Base-by-base conservation (phyloP, 257 asterid species). In the Solanum tarapatanum region DNA sequence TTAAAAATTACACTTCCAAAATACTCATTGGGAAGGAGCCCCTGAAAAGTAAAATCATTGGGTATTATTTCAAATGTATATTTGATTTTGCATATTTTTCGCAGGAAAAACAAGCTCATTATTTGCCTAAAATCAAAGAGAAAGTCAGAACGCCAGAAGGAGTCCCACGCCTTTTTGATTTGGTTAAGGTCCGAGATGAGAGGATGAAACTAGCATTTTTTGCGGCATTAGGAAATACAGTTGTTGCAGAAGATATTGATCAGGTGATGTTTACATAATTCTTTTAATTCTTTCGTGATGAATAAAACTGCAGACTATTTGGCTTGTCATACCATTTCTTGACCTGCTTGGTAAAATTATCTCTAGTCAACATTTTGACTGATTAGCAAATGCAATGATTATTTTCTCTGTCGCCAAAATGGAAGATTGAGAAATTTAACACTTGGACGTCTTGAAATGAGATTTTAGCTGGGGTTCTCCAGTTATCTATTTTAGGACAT, bases 121-220 rank as follows among this genome's bases (percentile, higher is more conserved):
- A 92, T 90, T 83, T 88, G 69, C 91, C 91, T 19, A 92, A 93
- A 88, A 35, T 97, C 88, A 97, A 91, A 86, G 94, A 94, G 90
- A 94, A 87, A 87, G 77, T 94, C 48, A 95, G 88, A 88, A 91
- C 98, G 4, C 98, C 98, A 10, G 98, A 94, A 86, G 96, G 93
- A 76, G 97, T 92, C 86, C 97, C 94, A 32, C 98, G 99, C 82
- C 95, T 97, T 36, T 97, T 95, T 93, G 99, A 97, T 93, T 91
- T 97, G 93, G 91, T 97, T 68, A 93, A 92, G 89, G 98, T 97
- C 85, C 93, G 93, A 90, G 98, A 94, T 94, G 99, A 96, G 91
- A 92, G 93, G 88, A 94, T 97, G 93, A 97, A 93, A 89, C 98
- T 92, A 87, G 99, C 99, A 28, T 97, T 97, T 87, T 97, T 86